Percentiles rank a stretch among this genome's conserved stretches.
Conservation (phyloP, 805 yeast species). For the Yarrowia keelungensis region DNA sequence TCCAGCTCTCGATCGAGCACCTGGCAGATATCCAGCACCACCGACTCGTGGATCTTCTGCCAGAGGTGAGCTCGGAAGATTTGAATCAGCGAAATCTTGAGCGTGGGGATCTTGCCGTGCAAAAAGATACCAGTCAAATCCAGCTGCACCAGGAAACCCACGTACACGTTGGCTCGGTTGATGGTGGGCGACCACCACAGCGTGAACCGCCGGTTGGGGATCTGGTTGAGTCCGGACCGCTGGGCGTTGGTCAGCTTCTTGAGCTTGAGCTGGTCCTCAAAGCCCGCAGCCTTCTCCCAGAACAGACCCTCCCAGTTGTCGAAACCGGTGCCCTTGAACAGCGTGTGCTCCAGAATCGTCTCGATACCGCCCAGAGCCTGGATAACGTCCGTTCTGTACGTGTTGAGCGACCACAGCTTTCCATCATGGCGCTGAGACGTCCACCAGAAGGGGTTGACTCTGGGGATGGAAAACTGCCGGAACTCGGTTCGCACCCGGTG, state of each 20-base stretch:
- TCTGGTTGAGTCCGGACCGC: conserved; percentile 94
- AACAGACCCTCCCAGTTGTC: conserved; percentile 98
- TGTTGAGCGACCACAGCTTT: conserved; percentile 88
- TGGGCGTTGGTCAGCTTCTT: conserved; percentile 97
- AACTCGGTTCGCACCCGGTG: conserved; percentile 83
- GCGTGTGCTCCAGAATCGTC: conserved; percentile 91
- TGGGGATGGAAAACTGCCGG: conserved; percentile 71
- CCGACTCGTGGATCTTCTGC: conserved; percentile 97
- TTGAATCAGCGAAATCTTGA: conserved; percentile 93
- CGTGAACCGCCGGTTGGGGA: conserved; percentile 96
- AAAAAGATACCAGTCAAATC: conserved; percentile 96
- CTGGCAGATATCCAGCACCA: conserved; percentile 92
- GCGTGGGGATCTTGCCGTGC: conserved; percentile 97
- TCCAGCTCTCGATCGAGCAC: conserved; percentile 88
- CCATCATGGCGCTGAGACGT: conserved; percentile 93
- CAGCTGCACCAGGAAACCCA: conserved; percentile 93
- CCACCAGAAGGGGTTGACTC: conserved; percentile 97
- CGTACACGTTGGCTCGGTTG: conserved; percentile 96
- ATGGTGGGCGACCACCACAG: conserved; percentile 99
- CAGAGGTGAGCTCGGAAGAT: conserved; percentile 97
- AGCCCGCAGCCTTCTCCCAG: conserved; percentile 98
- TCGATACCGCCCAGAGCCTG: conserved; percentile 98
- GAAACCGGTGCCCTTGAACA: conserved; percentile 96
- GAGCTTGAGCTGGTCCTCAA: conserved; percentile 93
- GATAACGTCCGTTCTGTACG: conserved; percentile 93